phyloP scores from a whole-genome alignment of 495 filamentous ascomycete genomes.

The Daldinia bambusicola region DNA sequence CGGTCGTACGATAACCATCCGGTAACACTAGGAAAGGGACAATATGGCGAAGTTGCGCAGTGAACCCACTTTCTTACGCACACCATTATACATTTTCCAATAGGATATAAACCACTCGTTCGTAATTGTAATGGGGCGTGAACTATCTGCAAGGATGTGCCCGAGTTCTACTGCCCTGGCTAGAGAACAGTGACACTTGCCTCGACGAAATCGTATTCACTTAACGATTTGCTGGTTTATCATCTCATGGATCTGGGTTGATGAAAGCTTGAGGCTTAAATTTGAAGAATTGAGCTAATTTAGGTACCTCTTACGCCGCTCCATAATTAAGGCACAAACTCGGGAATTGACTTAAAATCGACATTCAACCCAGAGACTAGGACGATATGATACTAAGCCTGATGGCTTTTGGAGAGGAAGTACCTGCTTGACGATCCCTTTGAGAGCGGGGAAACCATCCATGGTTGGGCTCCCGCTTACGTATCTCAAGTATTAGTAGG shows the following conservation, averaged over 20 bases:
- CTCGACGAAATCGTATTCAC: slow-evolving; percentile 5
- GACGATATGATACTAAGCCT: background rate
- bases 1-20: background rate
- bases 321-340: background rate
- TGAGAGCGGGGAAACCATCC: background rate
- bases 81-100: background rate
- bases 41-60: background rate
- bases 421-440: background rate
- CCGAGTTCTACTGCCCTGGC: background rate
- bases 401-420: background rate
- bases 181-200: background rate
- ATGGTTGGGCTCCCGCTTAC: background rate
- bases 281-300: background rate
- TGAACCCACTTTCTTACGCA: background rate
- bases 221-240: background rate
- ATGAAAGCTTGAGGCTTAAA: background rate
- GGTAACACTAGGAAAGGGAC: background rate
- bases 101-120: background rate
- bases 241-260: background rate
- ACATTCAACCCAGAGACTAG: background rate
- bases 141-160: background rate
- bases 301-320: background rate
- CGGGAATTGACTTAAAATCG: background rate
- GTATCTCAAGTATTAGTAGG: background rate
- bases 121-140: background rate